Evolutionary conservation across 371 early-diverging fungal genomes (phyloP).

Genomic region (Massospora cicadina): DNA sequence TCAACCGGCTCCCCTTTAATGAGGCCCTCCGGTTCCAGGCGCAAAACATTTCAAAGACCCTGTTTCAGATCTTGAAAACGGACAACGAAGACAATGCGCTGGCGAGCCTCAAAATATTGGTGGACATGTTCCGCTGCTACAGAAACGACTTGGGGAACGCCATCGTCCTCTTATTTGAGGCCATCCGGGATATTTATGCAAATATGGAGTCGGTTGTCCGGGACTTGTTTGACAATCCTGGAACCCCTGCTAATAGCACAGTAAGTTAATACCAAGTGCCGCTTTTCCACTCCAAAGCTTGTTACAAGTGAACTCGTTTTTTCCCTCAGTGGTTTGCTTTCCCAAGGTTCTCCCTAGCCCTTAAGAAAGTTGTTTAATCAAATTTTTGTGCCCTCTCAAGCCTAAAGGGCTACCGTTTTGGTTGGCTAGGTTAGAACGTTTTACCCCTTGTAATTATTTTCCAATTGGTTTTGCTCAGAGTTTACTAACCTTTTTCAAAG

Average conservation of each 20-base stretch:
- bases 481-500: constrained; percentile 17
- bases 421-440: too few species aligned
- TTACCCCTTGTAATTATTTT: too few species aligned
- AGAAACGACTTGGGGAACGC: constrained; percentile 62
- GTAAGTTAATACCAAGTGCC: constrained; percentile 17
- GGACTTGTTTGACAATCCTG: constrained; percentile 55
- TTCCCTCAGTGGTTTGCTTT: too few species aligned
- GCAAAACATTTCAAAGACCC: constrained; percentile 30
- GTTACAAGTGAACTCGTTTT: too few species aligned
- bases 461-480: too few species aligned
- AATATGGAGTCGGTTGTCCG: constrained; percentile 73
- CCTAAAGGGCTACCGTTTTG: too few species aligned
- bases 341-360: too few species aligned
- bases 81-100: constrained; percentile 97
- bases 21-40: constrained; percentile 50
- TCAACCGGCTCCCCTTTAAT: constrained; percentile 80
- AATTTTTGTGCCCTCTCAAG: too few species aligned
- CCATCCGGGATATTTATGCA: constrained; percentile 78
- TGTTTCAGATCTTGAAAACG: constrained; percentile 58
- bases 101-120: constrained; percentile 77
- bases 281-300: neutral
- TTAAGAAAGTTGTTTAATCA: too few species aligned
- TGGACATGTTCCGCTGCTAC: constrained; percentile 80
- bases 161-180: constrained; percentile 76
- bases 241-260: constrained; percentile 31